Conservation (phyloP, 2,329 filamentous ascomycete species). For the Raffaelea arxii region DNA sequence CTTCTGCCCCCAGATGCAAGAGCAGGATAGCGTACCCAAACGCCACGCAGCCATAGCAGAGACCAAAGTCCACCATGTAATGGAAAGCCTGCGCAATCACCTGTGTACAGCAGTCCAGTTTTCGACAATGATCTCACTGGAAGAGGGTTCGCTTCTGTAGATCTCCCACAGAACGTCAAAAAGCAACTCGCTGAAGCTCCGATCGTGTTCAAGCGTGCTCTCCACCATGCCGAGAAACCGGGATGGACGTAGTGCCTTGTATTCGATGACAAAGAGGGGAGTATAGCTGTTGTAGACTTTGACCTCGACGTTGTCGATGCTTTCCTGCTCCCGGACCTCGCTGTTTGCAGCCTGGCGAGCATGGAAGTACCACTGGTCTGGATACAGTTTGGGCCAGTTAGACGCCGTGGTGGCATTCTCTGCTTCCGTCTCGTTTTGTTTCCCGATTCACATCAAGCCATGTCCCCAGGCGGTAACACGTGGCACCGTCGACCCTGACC, state of each 20-base stretch:
- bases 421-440: no score
- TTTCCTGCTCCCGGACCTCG: no score
- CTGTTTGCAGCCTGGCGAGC: background rate
- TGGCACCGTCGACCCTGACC: no score
- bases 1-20: no score
- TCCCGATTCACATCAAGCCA: no score
- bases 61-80: constrained; percentile 3
- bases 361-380: constrained; percentile 3
- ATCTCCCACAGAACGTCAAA: background rate
- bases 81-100: constrained; percentile 2
- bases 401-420: no score
- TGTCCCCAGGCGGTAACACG: no score
- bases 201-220: background rate
- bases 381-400: background rate
- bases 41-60: background rate
- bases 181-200: no score
- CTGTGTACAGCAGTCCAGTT: background rate
- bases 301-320: no score
- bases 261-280: constrained; percentile 3
- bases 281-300: background rate
- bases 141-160: background rate
- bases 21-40: background rate
- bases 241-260: constrained; percentile 1
- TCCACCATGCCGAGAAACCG: background rate
- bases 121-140: background rate